Conservation (phyloP, 2,329 filamentous ascomycete species). For the Calonectria pteridis region DNA sequence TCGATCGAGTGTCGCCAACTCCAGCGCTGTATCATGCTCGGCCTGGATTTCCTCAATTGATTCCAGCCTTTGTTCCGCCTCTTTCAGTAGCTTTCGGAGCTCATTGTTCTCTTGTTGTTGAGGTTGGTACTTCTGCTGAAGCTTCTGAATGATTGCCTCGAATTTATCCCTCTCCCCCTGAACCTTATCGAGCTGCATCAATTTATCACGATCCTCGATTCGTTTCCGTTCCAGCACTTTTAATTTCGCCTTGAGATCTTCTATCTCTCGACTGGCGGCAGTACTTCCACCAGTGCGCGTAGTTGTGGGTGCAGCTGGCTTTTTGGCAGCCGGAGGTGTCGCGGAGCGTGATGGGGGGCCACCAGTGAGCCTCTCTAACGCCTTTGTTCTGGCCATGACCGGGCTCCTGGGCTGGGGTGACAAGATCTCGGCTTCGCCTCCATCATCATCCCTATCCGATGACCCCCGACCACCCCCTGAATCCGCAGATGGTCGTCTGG, state of each 20-base stretch:
- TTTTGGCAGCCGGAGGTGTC: slow-evolving; percentile 49
- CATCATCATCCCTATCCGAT: slow-evolving; percentile 55
- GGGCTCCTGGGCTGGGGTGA: slow-evolving; percentile 65
- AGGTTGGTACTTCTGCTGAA: slow-evolving; percentile 89
- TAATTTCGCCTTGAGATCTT: slow-evolving; percentile 90
- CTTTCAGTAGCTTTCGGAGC: slow-evolving; percentile 81
- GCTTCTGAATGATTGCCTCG: slow-evolving; percentile 87
- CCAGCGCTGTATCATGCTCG: slow-evolving; percentile 86
- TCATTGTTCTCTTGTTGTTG: slow-evolving; percentile 85
- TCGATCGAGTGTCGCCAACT: slow-evolving; percentile 88
- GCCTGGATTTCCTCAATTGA: slow-evolving; percentile 79
- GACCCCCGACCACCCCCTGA: slow-evolving; percentile 57
- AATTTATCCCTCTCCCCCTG: slow-evolving; percentile 83
- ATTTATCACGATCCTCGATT: slow-evolving; percentile 84
- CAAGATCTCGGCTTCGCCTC: slow-evolving; percentile 64
- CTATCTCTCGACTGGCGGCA: slow-evolving; percentile 75
- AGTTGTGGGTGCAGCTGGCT: slow-evolving; percentile 45
- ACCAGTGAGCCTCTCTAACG: slow-evolving; percentile 65
- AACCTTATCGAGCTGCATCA: slow-evolving; percentile 82
- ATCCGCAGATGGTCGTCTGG: slow-evolving; percentile 61
- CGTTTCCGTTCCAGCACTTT: slow-evolving; percentile 90
- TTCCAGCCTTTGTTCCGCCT: slow-evolving; percentile 77
- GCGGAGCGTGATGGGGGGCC: slow-evolving; percentile 47
- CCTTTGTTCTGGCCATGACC: slow-evolving; percentile 62
- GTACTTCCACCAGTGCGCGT: slow-evolving; percentile 58